Evolutionary conservation across 768 basidiomycete genomes (phyloP).

Genomic region (Baorangia bicolor): DNA sequence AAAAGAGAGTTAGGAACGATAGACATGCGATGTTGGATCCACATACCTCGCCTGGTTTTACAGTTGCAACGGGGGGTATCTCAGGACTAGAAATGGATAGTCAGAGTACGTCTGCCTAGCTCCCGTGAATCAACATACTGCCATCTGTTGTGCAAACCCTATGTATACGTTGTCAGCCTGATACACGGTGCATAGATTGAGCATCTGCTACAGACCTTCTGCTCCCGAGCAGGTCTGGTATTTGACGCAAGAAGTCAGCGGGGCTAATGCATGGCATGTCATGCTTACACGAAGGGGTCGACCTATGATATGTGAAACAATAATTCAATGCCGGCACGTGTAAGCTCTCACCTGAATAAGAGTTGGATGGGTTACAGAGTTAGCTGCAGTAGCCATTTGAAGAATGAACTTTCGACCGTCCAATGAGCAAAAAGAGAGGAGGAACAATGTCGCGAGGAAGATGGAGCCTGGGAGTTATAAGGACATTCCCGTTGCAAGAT

Average conservation of each 20-base stretch:
- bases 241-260: neutral
- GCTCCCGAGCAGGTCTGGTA: constrained; percentile 46
- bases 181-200: neutral
- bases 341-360: constrained; percentile 47
- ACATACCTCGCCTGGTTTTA: constrained; percentile 58
- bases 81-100: constrained; percentile 45
- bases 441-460: neutral
- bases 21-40: neutral
- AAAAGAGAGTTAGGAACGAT: neutral
- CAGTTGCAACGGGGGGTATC: constrained; percentile 59
- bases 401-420: neutral
- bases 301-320: constrained; percentile 38
- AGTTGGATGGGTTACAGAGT: constrained; percentile 60
- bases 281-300: constrained; percentile 64
- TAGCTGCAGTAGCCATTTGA: constrained; percentile 58
- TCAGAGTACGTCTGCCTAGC: neutral
- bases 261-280: neutral
- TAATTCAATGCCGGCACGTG: neutral
- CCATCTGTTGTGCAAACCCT: constrained; percentile 74
- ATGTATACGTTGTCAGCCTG: neutral
- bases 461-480: constrained; percentile 5
- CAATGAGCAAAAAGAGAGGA: neutral
- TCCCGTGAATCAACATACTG: constrained; percentile 46
- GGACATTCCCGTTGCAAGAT: neutral
- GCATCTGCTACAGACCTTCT: constrained; percentile 47